Evolutionary conservation across 352 stramenopile genomes (phyloP).

Genomic region (Phytopythium chamaehyphon): DNA sequence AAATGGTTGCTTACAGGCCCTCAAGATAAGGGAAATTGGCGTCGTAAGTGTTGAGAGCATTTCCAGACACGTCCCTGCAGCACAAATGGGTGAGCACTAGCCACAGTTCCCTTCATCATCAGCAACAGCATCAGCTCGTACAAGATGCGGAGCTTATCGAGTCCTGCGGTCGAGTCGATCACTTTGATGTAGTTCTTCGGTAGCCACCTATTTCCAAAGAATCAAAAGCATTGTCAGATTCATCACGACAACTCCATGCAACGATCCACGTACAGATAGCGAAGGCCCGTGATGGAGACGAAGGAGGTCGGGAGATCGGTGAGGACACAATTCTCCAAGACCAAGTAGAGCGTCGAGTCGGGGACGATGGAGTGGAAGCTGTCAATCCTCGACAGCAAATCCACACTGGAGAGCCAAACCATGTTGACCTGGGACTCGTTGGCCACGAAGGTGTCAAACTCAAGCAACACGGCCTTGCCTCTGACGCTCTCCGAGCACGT

Average conservation of each 20-base stretch:
- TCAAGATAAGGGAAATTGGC: conserved; percentile 1
- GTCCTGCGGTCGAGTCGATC: conserved; percentile 8
- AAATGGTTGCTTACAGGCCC: background rate
- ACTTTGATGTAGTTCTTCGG: conserved; percentile 15
- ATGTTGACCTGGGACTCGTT: conserved; percentile 12
- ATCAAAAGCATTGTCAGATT: background rate
- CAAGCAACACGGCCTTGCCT: conserved; percentile 14
- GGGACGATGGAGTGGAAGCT: conserved; percentile 9
- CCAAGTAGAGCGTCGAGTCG: conserved; percentile 3
- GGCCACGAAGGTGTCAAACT: conserved; percentile 12
- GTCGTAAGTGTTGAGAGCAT: conserved; percentile 1
- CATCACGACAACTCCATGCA: too few relatives aligned
- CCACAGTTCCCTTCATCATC: too few relatives aligned
- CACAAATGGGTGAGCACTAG: background rate
- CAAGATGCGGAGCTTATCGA: conserved; percentile 12
- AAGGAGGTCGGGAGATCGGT: conserved; percentile 10
- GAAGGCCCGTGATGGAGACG: conserved; percentile 3
- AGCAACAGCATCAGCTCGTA: conserved; percentile 6
- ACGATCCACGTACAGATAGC: conserved; percentile 14
- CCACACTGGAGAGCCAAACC: conserved; percentile 12
- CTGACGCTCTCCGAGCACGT: conserved; percentile 10
- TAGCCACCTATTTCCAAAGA: conserved; percentile 8
- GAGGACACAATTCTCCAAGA: conserved; percentile 11
- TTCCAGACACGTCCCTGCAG: background rate
- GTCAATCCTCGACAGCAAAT: conserved; percentile 9